These are phyloP conservation scores for Colletotrichum liaoningense DNA, from an alignment of 2,329 filamentous ascomycete species.

Conservation along the genomic window DNA sequence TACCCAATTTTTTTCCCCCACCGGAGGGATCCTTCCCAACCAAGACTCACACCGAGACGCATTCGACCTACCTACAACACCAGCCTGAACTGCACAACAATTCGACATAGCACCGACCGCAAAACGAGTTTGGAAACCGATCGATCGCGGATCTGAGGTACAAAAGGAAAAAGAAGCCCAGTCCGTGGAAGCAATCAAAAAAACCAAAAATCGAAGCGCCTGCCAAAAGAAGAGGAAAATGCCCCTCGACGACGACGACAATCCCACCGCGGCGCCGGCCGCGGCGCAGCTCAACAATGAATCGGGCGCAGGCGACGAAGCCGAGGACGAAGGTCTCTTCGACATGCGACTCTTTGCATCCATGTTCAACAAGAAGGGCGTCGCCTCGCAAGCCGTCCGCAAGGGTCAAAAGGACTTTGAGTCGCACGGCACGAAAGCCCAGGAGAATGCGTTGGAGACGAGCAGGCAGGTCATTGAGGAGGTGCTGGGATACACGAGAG, in stretches of 20 bases:
- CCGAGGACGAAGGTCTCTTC: constrained; percentile 82
- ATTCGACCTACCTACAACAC: not conserved
- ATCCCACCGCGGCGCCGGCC: constrained; percentile 44
- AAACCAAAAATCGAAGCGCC: not conserved
- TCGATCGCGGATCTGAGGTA: not conserved
- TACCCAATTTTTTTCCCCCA: constrained; percentile 1
- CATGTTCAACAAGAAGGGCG: constrained; percentile 61
- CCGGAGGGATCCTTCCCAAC: not conserved
- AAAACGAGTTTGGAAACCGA: not conserved
- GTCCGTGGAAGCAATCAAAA: not conserved
- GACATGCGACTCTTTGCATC: constrained; percentile 82
- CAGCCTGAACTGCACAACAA: not conserved
- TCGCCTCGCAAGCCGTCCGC: constrained; percentile 77
- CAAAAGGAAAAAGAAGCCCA: not conserved
- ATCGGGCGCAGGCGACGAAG: constrained; percentile 59
- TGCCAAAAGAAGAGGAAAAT: constrained; percentile 40
- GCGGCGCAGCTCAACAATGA: constrained; percentile 39
- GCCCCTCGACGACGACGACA: constrained; percentile 57
- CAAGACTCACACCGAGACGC: constrained; percentile 4
- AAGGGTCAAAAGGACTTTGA: constrained; percentile 98
- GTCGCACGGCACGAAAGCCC: constrained; percentile 85
- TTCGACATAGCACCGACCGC: not conserved
- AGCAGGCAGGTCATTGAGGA: constrained; percentile 91
- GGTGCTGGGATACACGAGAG: constrained; percentile 81
- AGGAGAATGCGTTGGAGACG: constrained; percentile 81